phyloP scores from a whole-genome alignment of 1,139 yeast genomes.

The Saccharomyces pastorianus region DNA sequence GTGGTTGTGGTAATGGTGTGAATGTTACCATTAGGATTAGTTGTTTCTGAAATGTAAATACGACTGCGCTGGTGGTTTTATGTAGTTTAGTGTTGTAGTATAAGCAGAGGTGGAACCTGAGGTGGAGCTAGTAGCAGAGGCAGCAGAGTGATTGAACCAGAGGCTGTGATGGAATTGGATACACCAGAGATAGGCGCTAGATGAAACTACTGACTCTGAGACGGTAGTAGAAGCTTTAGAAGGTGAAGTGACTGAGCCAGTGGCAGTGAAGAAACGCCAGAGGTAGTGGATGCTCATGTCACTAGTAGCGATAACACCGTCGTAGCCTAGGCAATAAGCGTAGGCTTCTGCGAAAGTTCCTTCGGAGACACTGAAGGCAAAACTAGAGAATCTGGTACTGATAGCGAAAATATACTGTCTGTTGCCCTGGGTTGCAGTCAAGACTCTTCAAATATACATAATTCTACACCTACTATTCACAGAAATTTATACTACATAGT shows the following conservation, averaged over 20 bases:
- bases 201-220: too few relatives aligned
- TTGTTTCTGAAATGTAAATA: background rate
- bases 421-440: background rate
- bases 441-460: too few relatives aligned
- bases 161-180: background rate
- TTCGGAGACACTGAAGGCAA: background rate
- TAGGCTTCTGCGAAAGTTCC: background rate
- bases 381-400: background rate
- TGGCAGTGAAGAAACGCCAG: background rate
- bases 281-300: background rate
- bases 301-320: background rate
- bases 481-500: background rate
- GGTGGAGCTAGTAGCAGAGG: too few relatives aligned
- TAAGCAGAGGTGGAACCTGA: background rate
- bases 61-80: background rate
- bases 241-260: too few relatives aligned
- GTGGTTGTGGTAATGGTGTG: background rate
- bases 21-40: background rate
- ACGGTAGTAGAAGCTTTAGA: too few relatives aligned
- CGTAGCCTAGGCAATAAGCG: background rate
- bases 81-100: background rate
- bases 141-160: background rate
- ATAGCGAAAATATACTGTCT: background rate
- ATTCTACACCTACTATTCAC: background rate
- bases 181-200: background rate